These are phyloP conservation scores for Nannizzia gypsea DNA, from an alignment of 2,329 filamentous ascomycete genomes.

Conservation along the genomic window DNA sequence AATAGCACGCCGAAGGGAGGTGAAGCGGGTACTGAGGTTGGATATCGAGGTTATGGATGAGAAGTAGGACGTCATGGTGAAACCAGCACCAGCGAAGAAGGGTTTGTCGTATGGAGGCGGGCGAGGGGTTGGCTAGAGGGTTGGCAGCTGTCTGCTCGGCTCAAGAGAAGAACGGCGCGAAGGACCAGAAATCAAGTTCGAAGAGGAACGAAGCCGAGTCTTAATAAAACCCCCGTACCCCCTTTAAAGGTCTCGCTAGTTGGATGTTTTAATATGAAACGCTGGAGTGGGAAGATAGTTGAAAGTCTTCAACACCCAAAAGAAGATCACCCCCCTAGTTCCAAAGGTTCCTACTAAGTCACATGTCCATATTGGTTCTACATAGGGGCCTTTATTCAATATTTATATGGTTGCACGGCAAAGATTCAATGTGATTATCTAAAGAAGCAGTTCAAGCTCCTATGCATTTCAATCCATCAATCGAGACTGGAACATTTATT, in stretches of 20 bases:
- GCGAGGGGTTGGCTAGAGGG: neutral
- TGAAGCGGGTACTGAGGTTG: conserved; percentile 46
- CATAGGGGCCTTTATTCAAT: neutral
- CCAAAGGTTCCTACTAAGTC: neutral
- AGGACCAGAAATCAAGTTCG: neutral
- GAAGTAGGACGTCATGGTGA: conserved; percentile 66
- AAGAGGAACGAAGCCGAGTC: neutral
- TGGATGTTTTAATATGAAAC: neutral
- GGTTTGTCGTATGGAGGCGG: neutral
- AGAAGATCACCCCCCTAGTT: too few relatives aligned
- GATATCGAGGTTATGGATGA: conserved; percentile 49
- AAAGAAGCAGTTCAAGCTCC: neutral
- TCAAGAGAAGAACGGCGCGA: neutral
- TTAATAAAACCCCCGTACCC: neutral
- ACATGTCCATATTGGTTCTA: neutral
- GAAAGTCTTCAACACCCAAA: neutral
- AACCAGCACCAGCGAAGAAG: conserved; percentile 6
- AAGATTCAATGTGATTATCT: neutral
- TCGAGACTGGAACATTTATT: neutral
- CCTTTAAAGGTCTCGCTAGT: neutral
- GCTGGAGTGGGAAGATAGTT: neutral
- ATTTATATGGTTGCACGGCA: neutral
- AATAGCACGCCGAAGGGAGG: conserved; percentile 41
- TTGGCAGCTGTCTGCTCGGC: neutral
- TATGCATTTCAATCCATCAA: neutral